Base-by-base conservation (phyloP, 192 early-diverging fungal genomes). In the Coemansia sp. region DNA sequence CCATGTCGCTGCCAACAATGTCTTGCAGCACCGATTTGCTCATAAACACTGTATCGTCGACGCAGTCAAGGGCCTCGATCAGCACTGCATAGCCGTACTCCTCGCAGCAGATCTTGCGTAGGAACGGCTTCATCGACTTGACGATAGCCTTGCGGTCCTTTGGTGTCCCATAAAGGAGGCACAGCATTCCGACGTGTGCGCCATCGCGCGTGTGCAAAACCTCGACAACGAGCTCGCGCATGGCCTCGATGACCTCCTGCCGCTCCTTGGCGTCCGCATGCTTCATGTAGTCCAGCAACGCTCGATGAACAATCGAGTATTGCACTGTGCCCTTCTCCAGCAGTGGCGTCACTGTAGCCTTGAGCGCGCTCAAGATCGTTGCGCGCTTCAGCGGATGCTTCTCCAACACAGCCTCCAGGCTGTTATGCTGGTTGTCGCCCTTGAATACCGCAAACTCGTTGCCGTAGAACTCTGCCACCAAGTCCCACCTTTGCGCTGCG, bases 201-300 rank as follows among this genome's bases (percentile, higher is more conserved):
- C 96, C 96, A 64, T 97, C 95, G 55, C 90, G 85, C 38, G 95
- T 98, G 71, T 98, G 96, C 62, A 97, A 80, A 55, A 98, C 91
- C 76, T 94, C 88, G 33, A 88, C 88, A 10, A 94, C 81, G 63
- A 92, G 88, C 65, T 95, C 92, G 71, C 93, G 92, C 73, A 96
- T 84, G 1, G 87, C 69, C 72, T 89, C 92, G 71, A 96, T 72
- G 77, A 94, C 85, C 46, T 88, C 86, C 68, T 86, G 75, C 36
- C 85, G 78, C 72, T 88, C 89, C 12, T 53, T 44, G 24, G 84
- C 84, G 38, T 92, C 88, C 24, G 88, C 88, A 33, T 82, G 71
- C 35, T 83, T 80, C 65, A 97, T 69, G 76, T 93, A 97, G 70
- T 98, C 95, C 20, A 92, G 86, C 71, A 96, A 71, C 45, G 90